Percentiles rank a stretch among this genome's conserved stretches.
These are phyloP conservation scores for Ogataea neopini DNA, from an alignment of 805 yeast genomes.

Conservation along the genomic window DNA sequence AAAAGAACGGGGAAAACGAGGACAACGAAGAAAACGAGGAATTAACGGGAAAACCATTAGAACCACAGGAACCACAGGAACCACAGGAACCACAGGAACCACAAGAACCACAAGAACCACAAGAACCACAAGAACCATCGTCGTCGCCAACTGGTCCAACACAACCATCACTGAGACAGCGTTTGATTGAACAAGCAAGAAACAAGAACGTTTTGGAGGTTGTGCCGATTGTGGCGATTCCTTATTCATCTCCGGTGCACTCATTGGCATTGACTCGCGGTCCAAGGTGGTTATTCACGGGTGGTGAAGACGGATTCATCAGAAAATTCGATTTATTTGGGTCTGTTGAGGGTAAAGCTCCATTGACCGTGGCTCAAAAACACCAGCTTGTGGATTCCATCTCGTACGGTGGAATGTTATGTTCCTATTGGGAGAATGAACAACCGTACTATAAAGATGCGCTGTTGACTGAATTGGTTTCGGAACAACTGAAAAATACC, in stretches of 20 bases:
- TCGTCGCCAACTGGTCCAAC: neutral
- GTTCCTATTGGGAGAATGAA: slow-evolving; percentile 95
- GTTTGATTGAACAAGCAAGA: slow-evolving; percentile 45
- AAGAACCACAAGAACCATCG: neutral
- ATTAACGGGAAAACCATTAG: slow-evolving; percentile 20
- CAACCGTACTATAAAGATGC: slow-evolving; percentile 63
- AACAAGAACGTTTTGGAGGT: slow-evolving; percentile 64
- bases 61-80: neutral
- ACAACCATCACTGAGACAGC: slow-evolving; percentile 17
- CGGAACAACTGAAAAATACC: slow-evolving; percentile 20
- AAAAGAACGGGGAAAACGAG: slow-evolving; percentile 25
- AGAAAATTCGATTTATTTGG: slow-evolving; percentile 85
- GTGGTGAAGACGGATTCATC: slow-evolving; percentile 94
- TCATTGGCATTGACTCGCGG: slow-evolving; percentile 77
- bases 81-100: neutral
- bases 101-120: neutral
- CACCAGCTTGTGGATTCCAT: slow-evolving; percentile 88
- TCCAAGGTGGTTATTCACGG: slow-evolving; percentile 84
- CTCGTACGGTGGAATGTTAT: slow-evolving; percentile 77
- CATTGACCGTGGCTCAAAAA: slow-evolving; percentile 86
- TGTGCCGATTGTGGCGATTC: slow-evolving; percentile 84
- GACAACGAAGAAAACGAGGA: slow-evolving; percentile 8
- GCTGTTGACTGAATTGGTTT: slow-evolving; percentile 25
- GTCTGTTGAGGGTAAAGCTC: slow-evolving; percentile 82
- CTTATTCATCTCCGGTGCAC: slow-evolving; percentile 77